These are phyloP conservation scores for Epicoccum sorghinum DNA, from an alignment of 2,329 filamentous ascomycete genomes.

Conservation along the genomic window DNA sequence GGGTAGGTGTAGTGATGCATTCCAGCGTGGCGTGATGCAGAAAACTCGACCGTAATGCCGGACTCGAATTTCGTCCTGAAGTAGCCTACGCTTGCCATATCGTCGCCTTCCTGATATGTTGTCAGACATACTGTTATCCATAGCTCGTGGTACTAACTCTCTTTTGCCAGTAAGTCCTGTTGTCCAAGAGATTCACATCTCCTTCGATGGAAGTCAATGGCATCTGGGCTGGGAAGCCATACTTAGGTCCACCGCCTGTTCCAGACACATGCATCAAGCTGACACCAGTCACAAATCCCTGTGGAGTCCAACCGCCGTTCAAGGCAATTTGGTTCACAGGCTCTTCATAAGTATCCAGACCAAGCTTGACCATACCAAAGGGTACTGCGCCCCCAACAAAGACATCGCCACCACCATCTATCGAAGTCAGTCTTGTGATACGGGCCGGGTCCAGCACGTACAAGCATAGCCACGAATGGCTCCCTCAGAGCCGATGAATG, in stretches of 20 bases:
- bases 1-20: slow-evolving; percentile 49
- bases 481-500: slow-evolving; percentile 56
- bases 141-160: slow-evolving; percentile 17
- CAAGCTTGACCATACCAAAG: slow-evolving; percentile 51
- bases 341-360: slow-evolving; percentile 48
- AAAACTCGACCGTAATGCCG: slow-evolving; percentile 44
- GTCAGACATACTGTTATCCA: not conserved
- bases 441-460: slow-evolving; percentile 7
- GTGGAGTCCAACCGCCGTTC: slow-evolving; percentile 51
- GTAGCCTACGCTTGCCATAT: slow-evolving; percentile 44
- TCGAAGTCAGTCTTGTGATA: slow-evolving; percentile 9
- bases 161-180: slow-evolving; percentile 50
- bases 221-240: slow-evolving; percentile 51
- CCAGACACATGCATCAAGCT: slow-evolving; percentile 50
- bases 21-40: slow-evolving; percentile 47
- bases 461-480: slow-evolving; percentile 49
- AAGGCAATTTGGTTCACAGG: slow-evolving; percentile 44
- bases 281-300: slow-evolving; percentile 48
- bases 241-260: slow-evolving; percentile 46
- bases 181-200: slow-evolving; percentile 52
- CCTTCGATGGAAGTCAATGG: slow-evolving; percentile 48
- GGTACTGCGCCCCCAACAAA: slow-evolving; percentile 48
- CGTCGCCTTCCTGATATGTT: slow-evolving; percentile 30
- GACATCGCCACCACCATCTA: slow-evolving; percentile 49
- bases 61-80: slow-evolving; percentile 46